Evolutionary conservation across 2,329 filamentous ascomycete genomes (phyloP).

Genomic region (Ramularia endophylla): DNA sequence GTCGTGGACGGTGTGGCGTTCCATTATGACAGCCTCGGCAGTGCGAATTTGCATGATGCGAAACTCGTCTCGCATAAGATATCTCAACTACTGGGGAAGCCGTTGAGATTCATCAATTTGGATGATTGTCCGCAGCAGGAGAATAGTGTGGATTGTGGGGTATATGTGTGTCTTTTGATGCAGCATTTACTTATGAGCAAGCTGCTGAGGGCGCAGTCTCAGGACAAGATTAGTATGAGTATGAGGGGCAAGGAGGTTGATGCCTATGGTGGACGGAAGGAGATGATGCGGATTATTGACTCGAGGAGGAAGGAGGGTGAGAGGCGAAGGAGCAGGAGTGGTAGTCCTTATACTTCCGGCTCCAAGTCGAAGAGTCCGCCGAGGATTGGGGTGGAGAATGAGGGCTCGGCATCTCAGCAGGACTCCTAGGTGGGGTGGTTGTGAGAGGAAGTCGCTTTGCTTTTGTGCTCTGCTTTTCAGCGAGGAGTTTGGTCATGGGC

Average conservation of each 20-base stretch:
- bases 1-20: constrained; percentile 87
- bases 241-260: constrained; percentile 81
- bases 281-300: constrained; percentile 88
- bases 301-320: constrained; percentile 81
- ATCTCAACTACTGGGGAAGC: constrained; percentile 58
- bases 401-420: constrained; percentile 2
- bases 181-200: constrained; percentile 82
- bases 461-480: constrained; percentile 4
- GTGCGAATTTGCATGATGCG: constrained; percentile 70
- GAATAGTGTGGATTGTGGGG: constrained; percentile 88
- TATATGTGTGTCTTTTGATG: constrained; percentile 95
- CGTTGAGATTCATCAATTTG: constrained; percentile 71
- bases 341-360: constrained; percentile 17
- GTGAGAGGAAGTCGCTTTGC: too few species aligned
- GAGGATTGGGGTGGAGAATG: constrained; percentile 25
- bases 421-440: neutral
- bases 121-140: constrained; percentile 84
- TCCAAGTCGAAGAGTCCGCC: constrained; percentile 20
- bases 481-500: constrained; percentile 4
- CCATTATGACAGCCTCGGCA: constrained; percentile 86
- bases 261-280: constrained; percentile 71
- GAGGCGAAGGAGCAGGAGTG: constrained; percentile 60
- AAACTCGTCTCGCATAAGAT: constrained; percentile 64
- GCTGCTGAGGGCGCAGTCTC: constrained; percentile 69
- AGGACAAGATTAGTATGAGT: constrained; percentile 90